Evolutionary conservation across 1,284 basidiomycete species (phyloP), one percentile per base, ranked within the genome.

Genomic region (Trichosporon coremiiforme): DNA sequence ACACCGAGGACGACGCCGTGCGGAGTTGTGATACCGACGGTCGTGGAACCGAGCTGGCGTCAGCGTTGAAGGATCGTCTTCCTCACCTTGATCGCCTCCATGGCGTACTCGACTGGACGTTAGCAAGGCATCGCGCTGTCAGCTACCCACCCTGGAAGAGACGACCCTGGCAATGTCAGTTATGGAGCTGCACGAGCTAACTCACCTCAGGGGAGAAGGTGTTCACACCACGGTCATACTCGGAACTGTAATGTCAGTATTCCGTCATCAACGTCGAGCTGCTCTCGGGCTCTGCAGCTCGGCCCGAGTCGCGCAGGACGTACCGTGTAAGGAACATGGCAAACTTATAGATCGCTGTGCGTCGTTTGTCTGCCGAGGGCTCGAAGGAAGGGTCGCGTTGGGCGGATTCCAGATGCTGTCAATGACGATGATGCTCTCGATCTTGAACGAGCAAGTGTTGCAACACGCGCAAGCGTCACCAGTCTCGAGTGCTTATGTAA

Each of bases 151-250:
- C 85, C 76, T 85, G 85, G 76, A 85, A 86, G 65, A 86, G 77
- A 68, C 85, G 85, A 35, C 85, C 85, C 81, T 82, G 67, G 1
- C 41, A 3, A 15, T 33, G 74, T 77, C 70, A 77, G 75, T 69
- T 64, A 20, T 41, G 12, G 29, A n/a, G 29, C 31, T 0, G n/a
- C 4, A 8, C 6, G 10, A 0, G 1, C 25, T 13, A 36, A 70
- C 82, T 75, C 63, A 85, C 95, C 85, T 99, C 96, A 5, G 97
- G 97, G 35, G 96, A 98, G 87, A 98, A 98, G 76, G 96, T 98
- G 87, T 97, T 98, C 73, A 98, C 95, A 86, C 95, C 95, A 78
- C 95, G 91, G 86, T 98, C 95, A 74, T 84, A 84, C 70, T 84
- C 83, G 60, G 82, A 83, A 75, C 83, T 84, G 69, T 35, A 4